Percentiles rank a stretch among this genome's conserved stretches.
Evolutionary conservation across 345 rosid species (phyloP).

Genomic region (Eucalyptus pauciflora): DNA sequence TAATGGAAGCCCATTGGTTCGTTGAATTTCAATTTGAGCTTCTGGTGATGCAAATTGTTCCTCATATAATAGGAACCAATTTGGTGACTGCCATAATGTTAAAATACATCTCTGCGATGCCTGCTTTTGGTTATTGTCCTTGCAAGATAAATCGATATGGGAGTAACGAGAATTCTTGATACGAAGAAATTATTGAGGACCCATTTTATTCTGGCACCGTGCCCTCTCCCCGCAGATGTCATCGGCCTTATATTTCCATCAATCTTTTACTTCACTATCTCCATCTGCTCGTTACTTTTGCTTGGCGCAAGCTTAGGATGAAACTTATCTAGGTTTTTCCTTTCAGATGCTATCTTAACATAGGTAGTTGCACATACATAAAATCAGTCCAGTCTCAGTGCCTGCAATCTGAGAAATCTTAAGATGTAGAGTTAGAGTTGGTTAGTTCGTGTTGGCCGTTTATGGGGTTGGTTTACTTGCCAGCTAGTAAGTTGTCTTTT

Average conservation of each 20-base stretch:
- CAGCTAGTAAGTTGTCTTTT: background rate
- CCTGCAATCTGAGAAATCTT: background rate
- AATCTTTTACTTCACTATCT: background rate
- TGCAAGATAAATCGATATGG: background rate
- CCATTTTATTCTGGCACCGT: background rate
- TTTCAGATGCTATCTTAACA: background rate
- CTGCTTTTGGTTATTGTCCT: background rate
- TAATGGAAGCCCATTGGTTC: background rate
- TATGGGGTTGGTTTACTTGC: background rate
- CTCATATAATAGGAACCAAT: background rate
- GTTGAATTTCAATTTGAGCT: background rate
- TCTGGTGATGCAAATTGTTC: background rate
- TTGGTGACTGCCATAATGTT: background rate
- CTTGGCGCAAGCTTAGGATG: background rate
- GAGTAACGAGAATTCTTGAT: background rate
- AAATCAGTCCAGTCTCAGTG: background rate
- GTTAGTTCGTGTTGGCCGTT: background rate
- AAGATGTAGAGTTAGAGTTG: background rate
- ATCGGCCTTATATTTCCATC: background rate
- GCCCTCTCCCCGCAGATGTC: background rate
- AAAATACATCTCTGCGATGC: background rate
- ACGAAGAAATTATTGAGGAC: background rate
- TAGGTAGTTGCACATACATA: background rate
- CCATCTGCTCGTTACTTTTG: background rate
- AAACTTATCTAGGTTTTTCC: background rate